Evolutionary conservation across 1,139 yeast species (phyloP), one percentile per base, ranked within the genome.

Genomic region (Geotrichum aggregatum): DNA sequence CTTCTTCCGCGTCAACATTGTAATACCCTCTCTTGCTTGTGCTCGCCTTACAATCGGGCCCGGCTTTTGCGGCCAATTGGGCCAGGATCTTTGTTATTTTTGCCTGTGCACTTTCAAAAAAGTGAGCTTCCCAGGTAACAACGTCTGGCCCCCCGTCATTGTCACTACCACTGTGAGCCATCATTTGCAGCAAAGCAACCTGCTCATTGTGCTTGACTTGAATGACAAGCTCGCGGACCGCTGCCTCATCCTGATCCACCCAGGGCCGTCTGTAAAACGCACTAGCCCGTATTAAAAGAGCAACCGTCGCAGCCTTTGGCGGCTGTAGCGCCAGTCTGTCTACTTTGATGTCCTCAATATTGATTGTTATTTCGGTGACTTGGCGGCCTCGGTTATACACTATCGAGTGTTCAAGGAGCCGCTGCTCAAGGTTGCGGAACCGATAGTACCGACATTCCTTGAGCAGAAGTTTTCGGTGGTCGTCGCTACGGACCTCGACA

Each of bases 361-460:
- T 67, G 1, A 89, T 58, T 0, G 79, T 61, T 11, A 88, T 84
- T 58, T 84, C 89, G 57, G 80, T 81, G 2, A 60, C 57, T 10
- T 65, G 63, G 1, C 74, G 64, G 57, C 76, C 74, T 0, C 87
- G 84, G 61, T 84, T 83, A 50, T 67, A 68, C 0, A 70, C 56
- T 18, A 87, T 74, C 34, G 67, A 68, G 60, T 76, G 78, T 44
- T 77, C 77, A 14, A 85, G 66, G 38, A 88, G 66, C 54, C 76
- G 71, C 67, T 89, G 95, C 65, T 86, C 95, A 42, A 89, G 71
- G 47, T 82, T 89, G 49, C 79, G 70, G 61, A 89, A 83, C 51
- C 94, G 74, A 66, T 87, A 89, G 68, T 85, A 89, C 47, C 77
- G 75, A 59, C 95, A 87, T 63, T 89, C 97, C 50, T 74, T 73